A percentile compares a stretch with the other conserved stretches of the same genome.
phyloP scores from a whole-genome alignment of 2,329 filamentous ascomycete genomes.

The Beauveria asiatica region DNA sequence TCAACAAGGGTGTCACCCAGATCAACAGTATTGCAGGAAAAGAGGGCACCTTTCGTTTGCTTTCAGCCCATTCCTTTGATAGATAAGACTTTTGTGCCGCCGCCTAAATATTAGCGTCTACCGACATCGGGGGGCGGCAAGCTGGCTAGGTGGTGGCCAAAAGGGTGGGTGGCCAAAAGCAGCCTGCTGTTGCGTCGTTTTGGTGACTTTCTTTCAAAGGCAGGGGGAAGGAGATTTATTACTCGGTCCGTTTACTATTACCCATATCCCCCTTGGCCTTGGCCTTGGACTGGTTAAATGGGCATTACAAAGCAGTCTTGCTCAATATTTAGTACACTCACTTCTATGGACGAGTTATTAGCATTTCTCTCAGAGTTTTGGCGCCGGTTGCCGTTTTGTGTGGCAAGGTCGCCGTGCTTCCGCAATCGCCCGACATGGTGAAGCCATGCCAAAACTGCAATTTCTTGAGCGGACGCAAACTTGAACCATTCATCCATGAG shows the following conservation, averaged over 20 bases:
- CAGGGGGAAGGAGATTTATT: not conserved
- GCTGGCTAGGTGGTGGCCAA: too few relatives aligned
- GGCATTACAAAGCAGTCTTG: not conserved
- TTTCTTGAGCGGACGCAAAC: not conserved
- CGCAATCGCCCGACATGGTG: not conserved
- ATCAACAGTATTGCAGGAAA: not conserved
- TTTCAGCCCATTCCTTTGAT: not conserved
- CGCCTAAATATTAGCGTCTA: not conserved
- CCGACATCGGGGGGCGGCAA: constrained; percentile 2
- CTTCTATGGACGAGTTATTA: too few relatives aligned
- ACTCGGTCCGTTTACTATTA: too few relatives aligned
- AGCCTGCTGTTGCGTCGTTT: not conserved
- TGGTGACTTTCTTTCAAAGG: not conserved
- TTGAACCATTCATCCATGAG: not conserved
- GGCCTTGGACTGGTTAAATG: not conserved
- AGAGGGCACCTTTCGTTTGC: not conserved
- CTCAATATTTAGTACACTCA: too few relatives aligned
- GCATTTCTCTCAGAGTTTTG: not conserved
- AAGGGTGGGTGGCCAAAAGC: not conserved
- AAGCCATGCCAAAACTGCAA: not conserved
- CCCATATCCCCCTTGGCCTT: not conserved
- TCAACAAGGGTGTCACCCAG: not conserved
- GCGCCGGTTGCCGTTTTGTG: not conserved
- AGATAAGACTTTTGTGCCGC: constrained; percentile 1
- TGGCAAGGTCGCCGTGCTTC: not conserved